Conservation (phyloP, 2,329 filamentous ascomycete genomes). For the Aureobasidium sp. region DNA sequence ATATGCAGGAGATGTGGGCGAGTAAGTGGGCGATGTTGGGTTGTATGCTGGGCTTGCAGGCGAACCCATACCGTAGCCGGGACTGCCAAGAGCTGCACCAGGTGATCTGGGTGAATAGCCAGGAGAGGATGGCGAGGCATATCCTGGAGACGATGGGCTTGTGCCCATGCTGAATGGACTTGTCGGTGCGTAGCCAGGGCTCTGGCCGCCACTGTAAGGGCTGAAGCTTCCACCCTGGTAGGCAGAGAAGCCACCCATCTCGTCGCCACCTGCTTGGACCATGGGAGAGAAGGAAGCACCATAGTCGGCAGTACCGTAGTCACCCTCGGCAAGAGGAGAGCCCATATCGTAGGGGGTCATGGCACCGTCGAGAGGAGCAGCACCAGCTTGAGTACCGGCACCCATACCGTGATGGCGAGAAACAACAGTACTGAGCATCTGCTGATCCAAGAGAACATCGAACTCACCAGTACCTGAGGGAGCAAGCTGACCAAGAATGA, state of each 20-base stretch:
- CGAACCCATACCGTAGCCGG: slow-evolving; percentile 46
- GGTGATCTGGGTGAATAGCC: slow-evolving; percentile 29
- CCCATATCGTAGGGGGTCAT: slow-evolving; percentile 85
- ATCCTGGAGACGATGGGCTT: slow-evolving; percentile 54
- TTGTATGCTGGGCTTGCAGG: slow-evolving; percentile 48
- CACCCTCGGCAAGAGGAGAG: slow-evolving; percentile 55
- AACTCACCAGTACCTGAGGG: slow-evolving; percentile 97
- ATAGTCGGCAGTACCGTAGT: slow-evolving; percentile 56
- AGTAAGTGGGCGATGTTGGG: slow-evolving; percentile 30
- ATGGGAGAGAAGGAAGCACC: slow-evolving; percentile 67
- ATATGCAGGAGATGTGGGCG: slow-evolving; percentile 31
- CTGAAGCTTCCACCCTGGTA: slow-evolving; percentile 64
- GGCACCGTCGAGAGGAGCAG: slow-evolving; percentile 63
- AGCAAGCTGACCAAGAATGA: slow-evolving; percentile 95
- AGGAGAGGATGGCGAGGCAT: slow-evolving; percentile 29
- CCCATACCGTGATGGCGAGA: slow-evolving; percentile 46
- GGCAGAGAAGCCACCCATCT: slow-evolving; percentile 50
- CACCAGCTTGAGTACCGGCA: slow-evolving; percentile 71
- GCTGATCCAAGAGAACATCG: slow-evolving; percentile 84
- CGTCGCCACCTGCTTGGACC: slow-evolving; percentile 55
- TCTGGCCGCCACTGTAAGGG: slow-evolving; percentile 57
- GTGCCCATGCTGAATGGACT: slow-evolving; percentile 63
- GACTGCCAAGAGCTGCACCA: slow-evolving; percentile 51
- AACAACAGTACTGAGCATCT: slow-evolving; percentile 94
- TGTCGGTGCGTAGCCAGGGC: slow-evolving; percentile 60